Evolutionary conservation across 2,329 filamentous ascomycete genomes (phyloP).

Genomic region (Clonostachys sp.): DNA sequence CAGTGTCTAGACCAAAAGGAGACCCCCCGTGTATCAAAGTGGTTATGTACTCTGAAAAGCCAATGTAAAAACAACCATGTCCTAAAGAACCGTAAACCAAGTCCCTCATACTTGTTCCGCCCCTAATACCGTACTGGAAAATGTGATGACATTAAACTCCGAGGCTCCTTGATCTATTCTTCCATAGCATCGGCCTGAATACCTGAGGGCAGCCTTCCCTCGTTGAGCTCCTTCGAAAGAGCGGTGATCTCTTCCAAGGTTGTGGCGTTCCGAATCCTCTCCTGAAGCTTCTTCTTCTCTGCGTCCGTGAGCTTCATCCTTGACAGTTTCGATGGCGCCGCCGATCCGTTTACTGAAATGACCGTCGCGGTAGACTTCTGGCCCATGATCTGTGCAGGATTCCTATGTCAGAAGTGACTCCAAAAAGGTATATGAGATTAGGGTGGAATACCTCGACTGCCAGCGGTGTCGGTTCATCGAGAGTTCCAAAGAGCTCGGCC

Average conservation of each 20-base stretch:
- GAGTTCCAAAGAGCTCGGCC: conserved; percentile 76
- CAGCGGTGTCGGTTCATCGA: conserved; percentile 71
- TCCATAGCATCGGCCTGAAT: conserved; percentile 56
- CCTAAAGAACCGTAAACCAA: not conserved
- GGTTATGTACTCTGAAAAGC: not conserved
- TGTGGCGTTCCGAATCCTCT: conserved; percentile 82
- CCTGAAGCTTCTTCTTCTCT: conserved; percentile 81
- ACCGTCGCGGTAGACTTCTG: conserved; percentile 76
- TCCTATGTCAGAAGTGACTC: not conserved
- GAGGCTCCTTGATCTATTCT: conserved; percentile 35
- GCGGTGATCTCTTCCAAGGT: conserved; percentile 86
- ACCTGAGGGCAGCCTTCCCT: conserved; percentile 77
- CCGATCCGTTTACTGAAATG: conserved; percentile 14
- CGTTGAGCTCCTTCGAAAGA: conserved; percentile 86
- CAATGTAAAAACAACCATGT: not conserved
- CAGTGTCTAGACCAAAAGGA: not conserved
- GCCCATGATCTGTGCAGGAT: conserved; percentile 62
- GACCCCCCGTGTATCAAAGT: not conserved
- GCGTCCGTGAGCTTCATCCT: conserved; percentile 81
- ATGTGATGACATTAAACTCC: not conserved
- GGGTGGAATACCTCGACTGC: conserved; percentile 57
- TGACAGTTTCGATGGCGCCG: conserved; percentile 57
- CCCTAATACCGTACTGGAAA: not conserved
- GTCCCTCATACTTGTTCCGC: not conserved
- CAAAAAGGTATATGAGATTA: not conserved